A percentile compares a stretch with the other conserved stretches of the same genome.
phyloP scores from a whole-genome alignment of 306 rosid species.

The Vicia faba region DNA sequence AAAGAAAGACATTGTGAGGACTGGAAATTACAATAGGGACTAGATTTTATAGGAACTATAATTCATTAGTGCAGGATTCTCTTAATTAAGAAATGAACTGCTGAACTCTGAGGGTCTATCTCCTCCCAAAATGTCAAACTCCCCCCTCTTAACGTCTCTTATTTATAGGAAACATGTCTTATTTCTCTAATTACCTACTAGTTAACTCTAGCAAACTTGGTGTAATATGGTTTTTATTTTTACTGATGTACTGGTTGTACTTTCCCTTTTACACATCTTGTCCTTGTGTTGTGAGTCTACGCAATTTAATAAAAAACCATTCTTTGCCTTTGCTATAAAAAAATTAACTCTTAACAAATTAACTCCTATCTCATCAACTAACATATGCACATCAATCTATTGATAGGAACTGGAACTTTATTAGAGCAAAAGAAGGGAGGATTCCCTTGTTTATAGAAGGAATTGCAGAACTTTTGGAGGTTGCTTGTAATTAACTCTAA shows the following conservation, averaged over 20 bases:
- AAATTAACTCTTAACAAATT: neutral
- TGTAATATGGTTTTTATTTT: neutral
- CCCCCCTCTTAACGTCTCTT: neutral
- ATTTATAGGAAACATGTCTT: neutral
- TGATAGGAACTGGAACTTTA: neutral
- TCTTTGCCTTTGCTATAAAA: neutral
- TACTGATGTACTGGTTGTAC: neutral
- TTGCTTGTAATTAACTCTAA: neutral
- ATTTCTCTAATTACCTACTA: conserved; percentile 2
- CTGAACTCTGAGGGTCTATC: neutral
- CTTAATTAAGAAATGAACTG: neutral
- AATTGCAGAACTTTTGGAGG: neutral
- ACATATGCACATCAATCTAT: neutral
- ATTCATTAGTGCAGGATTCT: neutral
- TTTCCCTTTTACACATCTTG: neutral
- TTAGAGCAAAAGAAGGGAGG: neutral
- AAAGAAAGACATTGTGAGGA: neutral
- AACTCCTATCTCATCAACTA: neutral
- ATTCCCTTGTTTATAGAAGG: neutral
- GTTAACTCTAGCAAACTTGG: conserved; percentile 1
- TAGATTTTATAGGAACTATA: neutral
- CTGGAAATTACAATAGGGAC: neutral
- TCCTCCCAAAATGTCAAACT: neutral
- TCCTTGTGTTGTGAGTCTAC: neutral
- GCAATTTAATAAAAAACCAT: neutral